These are phyloP conservation scores for Senna tora DNA, from an alignment of 306 rosid genomes.

Conservation along the genomic window DNA sequence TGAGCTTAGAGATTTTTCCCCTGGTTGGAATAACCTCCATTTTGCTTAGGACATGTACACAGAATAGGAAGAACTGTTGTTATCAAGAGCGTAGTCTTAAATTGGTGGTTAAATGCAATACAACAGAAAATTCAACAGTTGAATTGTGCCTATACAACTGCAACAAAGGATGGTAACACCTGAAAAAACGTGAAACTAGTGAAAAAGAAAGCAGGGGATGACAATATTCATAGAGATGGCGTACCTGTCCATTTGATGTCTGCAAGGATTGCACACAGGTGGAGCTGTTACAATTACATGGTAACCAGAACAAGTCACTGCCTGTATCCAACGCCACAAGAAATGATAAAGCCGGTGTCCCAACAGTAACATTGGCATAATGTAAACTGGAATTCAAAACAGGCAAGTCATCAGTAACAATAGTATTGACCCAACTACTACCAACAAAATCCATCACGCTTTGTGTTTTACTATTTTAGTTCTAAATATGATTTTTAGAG, in stretches of 20 bases:
- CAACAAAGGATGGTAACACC: neutral
- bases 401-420: neutral
- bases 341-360: constrained; percentile 74
- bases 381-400: constrained; percentile 70
- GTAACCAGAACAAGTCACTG: constrained; percentile 91
- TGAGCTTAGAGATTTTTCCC: neutral
- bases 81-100: neutral
- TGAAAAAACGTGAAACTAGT: neutral
- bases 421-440: neutral
- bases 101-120: neutral
- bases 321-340: constrained; percentile 97
- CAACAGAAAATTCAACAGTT: neutral
- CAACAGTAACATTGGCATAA: constrained; percentile 85
- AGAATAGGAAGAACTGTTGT: neutral
- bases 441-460: neutral
- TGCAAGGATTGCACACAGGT: constrained; percentile 47
- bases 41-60: neutral
- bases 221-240: neutral
- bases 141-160: neutral
- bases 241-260: constrained; percentile 49
- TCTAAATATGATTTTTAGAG: neutral
- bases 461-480: neutral
- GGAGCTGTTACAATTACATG: constrained; percentile 74
- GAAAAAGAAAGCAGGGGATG: neutral
- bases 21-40: neutral